Base-by-base conservation (phyloP, 208 protist genomes). In the Acanthamoeba triangularis region DNA sequence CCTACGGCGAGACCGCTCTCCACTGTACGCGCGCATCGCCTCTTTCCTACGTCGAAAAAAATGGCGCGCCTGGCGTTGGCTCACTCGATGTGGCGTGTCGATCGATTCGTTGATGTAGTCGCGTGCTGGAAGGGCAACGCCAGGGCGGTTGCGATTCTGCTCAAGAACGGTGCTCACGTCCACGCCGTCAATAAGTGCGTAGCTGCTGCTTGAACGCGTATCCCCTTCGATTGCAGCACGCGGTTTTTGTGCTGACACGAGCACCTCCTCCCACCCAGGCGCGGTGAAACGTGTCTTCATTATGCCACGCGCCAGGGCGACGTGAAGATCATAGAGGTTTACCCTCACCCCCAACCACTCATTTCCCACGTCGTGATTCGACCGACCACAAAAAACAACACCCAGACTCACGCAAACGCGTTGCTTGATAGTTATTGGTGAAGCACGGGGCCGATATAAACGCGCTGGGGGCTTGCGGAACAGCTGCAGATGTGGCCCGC, bases 111-210 rank as follows among this genome's bases (percentile, higher is more conserved):
- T 25, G 6, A 16, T 4, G 25, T 23, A 67, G 61, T 67, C 25
- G 61, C 61, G 61, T 67, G 61, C 25, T 67, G 61, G 61, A 67
- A 67, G 61, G 61, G 61, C 61, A 67, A 67, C 25, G 61, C 61
- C 28, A 25, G 61, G 8, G 61, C 61, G 8, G 61, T 67, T 13
- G 28, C 61, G 23, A 67, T 67, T 23, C 61, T 67, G 25, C 61
- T 67, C 25, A 67, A 67, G 61, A 67, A 67, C 25, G 61, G 61
- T 13, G 61, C 61, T 23, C 61, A 67, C 61, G 61, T 67, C 8
- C 61, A 67, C 25, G 7, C 61, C 1, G 28, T 67, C 61, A 67
- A 67, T 5, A 67, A 13, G 61, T 67, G 25, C 61, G 61, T 23
- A 30, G 25, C 8, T 4, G 61, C 61, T 2, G 13, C 13, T 61